These are phyloP conservation scores for Helminthosporium solani DNA, from an alignment of 2,329 filamentous ascomycete species.

Conservation along the genomic window DNA sequence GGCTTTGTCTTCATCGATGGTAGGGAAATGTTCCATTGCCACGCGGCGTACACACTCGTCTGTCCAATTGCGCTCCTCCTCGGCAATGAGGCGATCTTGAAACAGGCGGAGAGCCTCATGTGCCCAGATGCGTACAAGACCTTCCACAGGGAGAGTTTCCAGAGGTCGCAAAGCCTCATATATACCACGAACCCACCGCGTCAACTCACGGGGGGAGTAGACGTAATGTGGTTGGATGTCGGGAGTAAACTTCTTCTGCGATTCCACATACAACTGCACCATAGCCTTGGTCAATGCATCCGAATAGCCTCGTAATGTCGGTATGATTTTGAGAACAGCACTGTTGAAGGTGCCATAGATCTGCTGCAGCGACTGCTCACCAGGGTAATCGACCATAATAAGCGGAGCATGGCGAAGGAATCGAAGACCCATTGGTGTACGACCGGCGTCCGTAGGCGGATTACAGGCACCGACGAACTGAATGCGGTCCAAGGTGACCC, in stretches of 20 bases:
- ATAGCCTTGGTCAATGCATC: constrained; percentile 94
- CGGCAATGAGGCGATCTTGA: constrained; percentile 92
- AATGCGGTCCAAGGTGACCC: constrained; percentile 96
- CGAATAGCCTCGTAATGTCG: constrained; percentile 89
- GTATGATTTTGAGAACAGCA: constrained; percentile 94
- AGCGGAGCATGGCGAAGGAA: constrained; percentile 97
- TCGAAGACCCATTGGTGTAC: constrained; percentile 87
- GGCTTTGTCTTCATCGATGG: constrained; percentile 86
- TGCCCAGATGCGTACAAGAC: constrained; percentile 94
- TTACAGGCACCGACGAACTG: constrained; percentile 99
- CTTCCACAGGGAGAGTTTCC: constrained; percentile 83
- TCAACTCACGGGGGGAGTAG: constrained; percentile 97
- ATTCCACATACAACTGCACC: constrained; percentile 95
- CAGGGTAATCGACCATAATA: constrained; percentile 99
- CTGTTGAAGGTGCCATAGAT: constrained; percentile 99
- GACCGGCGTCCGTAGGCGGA: constrained; percentile 93
- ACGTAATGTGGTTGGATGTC: constrained; percentile 98
- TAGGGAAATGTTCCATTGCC: constrained; percentile 89
- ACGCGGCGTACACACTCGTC: constrained; percentile 83
- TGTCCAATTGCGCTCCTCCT: constrained; percentile 95
- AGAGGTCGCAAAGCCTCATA: constrained; percentile 96
- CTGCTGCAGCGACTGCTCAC: constrained; percentile 88
- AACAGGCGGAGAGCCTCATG: constrained; percentile 95
- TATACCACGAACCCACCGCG: constrained; percentile 93
- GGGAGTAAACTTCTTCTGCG: constrained; percentile 89